Evolutionary conservation across 1,284 basidiomycete species (phyloP), one percentile per base, ranked within the genome.

Genomic region (Pholiota adiposa): DNA sequence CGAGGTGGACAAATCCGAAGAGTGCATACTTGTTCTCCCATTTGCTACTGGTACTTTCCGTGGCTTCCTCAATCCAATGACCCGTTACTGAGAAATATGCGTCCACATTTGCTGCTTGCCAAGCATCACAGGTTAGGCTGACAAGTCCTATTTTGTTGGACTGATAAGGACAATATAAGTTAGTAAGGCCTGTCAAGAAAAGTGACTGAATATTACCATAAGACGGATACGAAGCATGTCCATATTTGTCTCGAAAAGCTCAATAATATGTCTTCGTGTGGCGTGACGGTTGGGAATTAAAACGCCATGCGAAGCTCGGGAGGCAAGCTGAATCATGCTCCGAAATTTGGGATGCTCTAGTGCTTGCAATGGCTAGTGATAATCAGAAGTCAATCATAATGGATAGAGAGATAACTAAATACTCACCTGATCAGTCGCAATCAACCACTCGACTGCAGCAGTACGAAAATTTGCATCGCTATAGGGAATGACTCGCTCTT

Each of bases 41-140:
- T n/a, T n/a, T n/a, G 76, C 2, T 62, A 41, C 3, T 56, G 58
- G 0, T n/a, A n/a, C n/a, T n/a, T n/a, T 61, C 58, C n/a, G 48
- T 18, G 1, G 2, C 23, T 53, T 74, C 72, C 50, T 78, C 71
- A 31, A 74, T 74, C 75, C 75, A 79, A 58, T 74, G 73, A 0
- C 70, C 73, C 2, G 72, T 76, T 7, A 73, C 72, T 1, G 70
- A 70, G 61, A 74, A 76, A 50, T 78, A 79, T 1, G 65, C 66
- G 50, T 79, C 77, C 0, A 61, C 55, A 60, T 77, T 78, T 2
- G 53, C 57, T 6, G 77, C 77, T 50, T 74, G 72, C 77, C 76
- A 80, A 19, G 71, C 71, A 59, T 80, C 74, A 63, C 72, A 75
- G 0, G 70, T 77, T 0, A 73, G 40, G 51, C 64, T 73, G 18